Percentiles rank a stretch among this genome's conserved stretches.
phyloP scores from a whole-genome alignment of 164 flowering plant genomes.

The Houttuynia cordata region DNA sequence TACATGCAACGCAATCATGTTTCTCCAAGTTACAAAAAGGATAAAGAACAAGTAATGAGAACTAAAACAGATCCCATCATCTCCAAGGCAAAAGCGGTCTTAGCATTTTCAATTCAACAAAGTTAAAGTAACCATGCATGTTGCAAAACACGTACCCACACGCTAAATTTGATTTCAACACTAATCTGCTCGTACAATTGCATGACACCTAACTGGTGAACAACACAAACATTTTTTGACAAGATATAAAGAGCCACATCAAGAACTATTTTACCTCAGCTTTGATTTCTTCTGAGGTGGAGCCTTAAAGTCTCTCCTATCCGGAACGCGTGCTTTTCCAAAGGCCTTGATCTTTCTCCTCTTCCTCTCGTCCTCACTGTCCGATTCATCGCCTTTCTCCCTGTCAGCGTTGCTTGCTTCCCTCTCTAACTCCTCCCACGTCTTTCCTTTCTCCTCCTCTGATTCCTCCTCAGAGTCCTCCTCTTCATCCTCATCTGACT shows the following conservation, averaged over 20 bases:
- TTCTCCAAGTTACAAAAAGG: no score
- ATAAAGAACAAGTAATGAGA: no score
- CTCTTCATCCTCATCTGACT: conserved; percentile 45
- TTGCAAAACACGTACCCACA: no score
- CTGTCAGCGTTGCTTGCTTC: conserved; percentile 83
- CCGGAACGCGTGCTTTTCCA: conserved; percentile 46
- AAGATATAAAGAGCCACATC: background rate
- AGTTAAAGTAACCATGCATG: no score
- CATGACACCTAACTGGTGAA: no score
- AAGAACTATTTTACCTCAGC: conserved; percentile 16
- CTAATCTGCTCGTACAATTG: no score
- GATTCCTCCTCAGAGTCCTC: conserved; percentile 60
- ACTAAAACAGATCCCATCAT: no score
- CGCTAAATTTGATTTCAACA: no score
- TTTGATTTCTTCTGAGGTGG: conserved; percentile 36
- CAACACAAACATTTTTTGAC: no score
- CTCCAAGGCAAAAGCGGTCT: no score
- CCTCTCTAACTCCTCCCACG: conserved; percentile 90
- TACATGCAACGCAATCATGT: no score
- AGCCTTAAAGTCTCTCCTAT: conserved; percentile 14
- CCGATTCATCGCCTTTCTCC: conserved; percentile 63
- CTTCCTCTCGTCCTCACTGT: conserved; percentile 70
- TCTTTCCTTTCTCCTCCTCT: conserved; percentile 73
- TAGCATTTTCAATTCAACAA: no score
- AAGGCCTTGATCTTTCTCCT: conserved; percentile 64